Percentiles rank a stretch among this genome's conserved stretches.
Conservation (phyloP, 106 monocot genomes). For the Ottelia alismoides region DNA sequence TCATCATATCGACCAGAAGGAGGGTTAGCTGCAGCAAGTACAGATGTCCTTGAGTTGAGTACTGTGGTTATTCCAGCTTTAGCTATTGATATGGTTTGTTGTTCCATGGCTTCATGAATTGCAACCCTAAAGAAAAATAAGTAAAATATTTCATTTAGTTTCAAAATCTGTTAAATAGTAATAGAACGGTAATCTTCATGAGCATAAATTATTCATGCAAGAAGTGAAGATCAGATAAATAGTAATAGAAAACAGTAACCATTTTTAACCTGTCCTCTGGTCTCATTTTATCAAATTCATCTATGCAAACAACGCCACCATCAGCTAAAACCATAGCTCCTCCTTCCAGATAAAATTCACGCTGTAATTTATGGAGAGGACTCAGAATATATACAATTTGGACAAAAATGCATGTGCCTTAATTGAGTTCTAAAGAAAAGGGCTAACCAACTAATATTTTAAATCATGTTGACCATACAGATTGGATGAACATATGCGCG, state of each 20-base stretch:
- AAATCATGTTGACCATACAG: too few species aligned
- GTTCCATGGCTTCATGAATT: conserved; percentile 99
- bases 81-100: conserved; percentile 97
- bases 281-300: conserved; percentile 99
- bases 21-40: conserved; percentile 98
- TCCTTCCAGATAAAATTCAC: conserved; percentile 93
- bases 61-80: conserved; percentile 97
- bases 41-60: conserved; percentile 92
- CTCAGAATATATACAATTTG: too few species aligned
- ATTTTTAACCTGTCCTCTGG: too few species aligned
- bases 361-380: conserved; percentile 90
- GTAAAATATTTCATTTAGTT: too few species aligned
- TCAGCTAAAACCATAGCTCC: conserved; percentile 96
- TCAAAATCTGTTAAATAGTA: too few species aligned
- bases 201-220: conserved; percentile 93
- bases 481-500: too few species aligned
- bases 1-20: conserved; percentile 97
- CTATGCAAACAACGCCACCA: conserved; percentile 96
- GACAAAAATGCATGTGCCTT: too few species aligned
- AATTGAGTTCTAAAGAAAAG: too few species aligned
- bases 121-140: too few species aligned
- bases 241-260: too few species aligned
- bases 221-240: too few species aligned
- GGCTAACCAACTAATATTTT: too few species aligned
- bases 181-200: conserved; percentile 87